These are phyloP conservation scores for Colletotrichum salicis DNA, from an alignment of 2,329 filamentous ascomycete species.

Conservation along the genomic window DNA sequence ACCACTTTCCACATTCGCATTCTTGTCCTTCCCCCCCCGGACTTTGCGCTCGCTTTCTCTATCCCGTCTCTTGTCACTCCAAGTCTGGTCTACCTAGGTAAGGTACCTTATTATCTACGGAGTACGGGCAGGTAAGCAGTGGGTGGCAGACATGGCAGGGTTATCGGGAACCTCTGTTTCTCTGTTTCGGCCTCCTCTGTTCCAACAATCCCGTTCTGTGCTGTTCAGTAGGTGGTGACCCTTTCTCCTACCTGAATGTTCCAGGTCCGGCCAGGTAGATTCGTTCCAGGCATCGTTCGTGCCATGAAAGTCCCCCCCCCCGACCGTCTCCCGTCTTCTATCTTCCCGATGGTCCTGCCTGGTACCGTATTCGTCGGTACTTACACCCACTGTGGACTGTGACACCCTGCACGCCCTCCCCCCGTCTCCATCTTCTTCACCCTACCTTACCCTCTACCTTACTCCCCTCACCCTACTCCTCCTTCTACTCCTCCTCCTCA, in stretches of 20 bases:
- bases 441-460: neutral
- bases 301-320: neutral
- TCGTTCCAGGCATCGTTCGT: neutral
- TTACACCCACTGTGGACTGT: constrained; percentile 3
- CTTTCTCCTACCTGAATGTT: neutral
- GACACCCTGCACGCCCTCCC: neutral
- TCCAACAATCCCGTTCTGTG: neutral
- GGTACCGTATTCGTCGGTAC: constrained; percentile 5
- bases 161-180: neutral
- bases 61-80: neutral
- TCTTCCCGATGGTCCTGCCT: neutral
- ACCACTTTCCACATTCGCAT: constrained; percentile 29
- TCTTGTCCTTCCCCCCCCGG: constrained; percentile 11
- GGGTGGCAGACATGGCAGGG: too few relatives aligned
- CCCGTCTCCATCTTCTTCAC: neutral
- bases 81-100: neutral
- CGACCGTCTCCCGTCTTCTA: neutral
- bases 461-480: neutral
- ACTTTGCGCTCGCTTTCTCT: neutral
- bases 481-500: neutral
- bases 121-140: too few relatives aligned
- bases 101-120: neutral
- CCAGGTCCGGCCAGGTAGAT: neutral
- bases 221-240: neutral
- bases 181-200: neutral